Conservation (phyloP, 768 basidiomycete species). For the Agaricus bisporus region DNA sequence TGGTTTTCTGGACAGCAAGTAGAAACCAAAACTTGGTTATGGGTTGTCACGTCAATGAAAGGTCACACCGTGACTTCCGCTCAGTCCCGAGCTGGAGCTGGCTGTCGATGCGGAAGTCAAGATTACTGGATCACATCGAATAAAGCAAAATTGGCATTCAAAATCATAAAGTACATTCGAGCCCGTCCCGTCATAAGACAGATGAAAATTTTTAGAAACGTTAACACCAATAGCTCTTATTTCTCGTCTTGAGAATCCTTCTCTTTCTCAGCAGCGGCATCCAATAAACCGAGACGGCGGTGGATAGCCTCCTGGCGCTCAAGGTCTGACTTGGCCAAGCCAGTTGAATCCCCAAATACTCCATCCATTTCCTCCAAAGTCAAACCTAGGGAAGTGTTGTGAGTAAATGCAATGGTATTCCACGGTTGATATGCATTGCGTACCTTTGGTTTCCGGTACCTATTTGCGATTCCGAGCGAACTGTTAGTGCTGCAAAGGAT, state of each 20-base stretch:
- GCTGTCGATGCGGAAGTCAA: not conserved
- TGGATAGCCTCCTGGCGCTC: conserved; percentile 43
- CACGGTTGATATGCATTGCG: conserved; percentile 12
- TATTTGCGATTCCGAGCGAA: conserved; percentile 13
- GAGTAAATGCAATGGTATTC: not conserved
- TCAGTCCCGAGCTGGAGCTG: conserved; percentile 16
- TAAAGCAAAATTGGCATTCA: not conserved
- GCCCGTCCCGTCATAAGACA: no score
- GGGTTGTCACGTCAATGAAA: conserved; percentile 13
- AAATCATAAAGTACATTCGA: not conserved
- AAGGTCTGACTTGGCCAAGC: conserved; percentile 52
- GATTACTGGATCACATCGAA: not conserved
- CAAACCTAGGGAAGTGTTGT: conserved; percentile 27
- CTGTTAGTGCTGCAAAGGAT: conserved; percentile 1
- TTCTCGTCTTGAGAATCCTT: conserved; percentile 2
- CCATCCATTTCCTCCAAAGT: conserved; percentile 78
- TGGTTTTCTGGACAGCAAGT: conserved; percentile 13
- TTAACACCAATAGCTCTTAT: not conserved
- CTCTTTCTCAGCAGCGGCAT: conserved; percentile 18
- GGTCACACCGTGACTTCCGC: conserved; percentile 23
- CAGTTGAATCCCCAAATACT: conserved; percentile 55
- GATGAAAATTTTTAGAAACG: no score
- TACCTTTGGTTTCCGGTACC: conserved; percentile 71
- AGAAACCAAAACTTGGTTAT: conserved; percentile 17
- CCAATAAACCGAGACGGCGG: conserved; percentile 53